phyloP scores from a whole-genome alignment of 2,329 filamentous ascomycete genomes.

The Trichoderma afroharzianum region DNA sequence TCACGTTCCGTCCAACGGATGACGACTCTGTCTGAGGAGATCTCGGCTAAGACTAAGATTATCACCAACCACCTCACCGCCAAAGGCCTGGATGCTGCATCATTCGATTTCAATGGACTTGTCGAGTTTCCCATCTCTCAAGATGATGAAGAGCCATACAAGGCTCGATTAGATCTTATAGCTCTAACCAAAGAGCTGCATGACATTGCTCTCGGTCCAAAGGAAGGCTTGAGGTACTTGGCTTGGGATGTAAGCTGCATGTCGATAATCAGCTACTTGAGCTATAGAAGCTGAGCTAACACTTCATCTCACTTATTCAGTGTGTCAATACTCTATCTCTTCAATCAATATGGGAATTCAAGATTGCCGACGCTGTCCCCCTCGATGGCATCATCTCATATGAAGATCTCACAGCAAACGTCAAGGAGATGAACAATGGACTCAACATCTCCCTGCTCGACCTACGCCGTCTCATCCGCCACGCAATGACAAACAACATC shows the following conservation, averaged over 20 bases:
- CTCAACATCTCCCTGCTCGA: constrained; percentile 34
- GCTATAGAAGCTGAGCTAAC: not conserved
- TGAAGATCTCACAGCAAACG: constrained; percentile 24
- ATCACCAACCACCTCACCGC: constrained; percentile 17
- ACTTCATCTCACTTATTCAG: constrained; percentile 4
- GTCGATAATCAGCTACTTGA: not conserved
- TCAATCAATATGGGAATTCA: constrained; percentile 30
- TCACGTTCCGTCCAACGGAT: constrained; percentile 14
- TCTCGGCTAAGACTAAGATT: constrained; percentile 11
- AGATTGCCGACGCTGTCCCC: constrained; percentile 28
- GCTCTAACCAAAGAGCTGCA: constrained; percentile 27
- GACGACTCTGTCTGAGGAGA: constrained; percentile 10
- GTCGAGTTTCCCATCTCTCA: constrained; percentile 17
- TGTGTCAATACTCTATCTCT: constrained; percentile 27
- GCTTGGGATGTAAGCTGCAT: constrained; percentile 26
- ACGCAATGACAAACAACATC: constrained; percentile 36
- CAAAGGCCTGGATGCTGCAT: constrained; percentile 14
- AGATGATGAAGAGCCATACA: constrained; percentile 9
- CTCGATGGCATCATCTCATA: constrained; percentile 26
- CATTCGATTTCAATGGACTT: constrained; percentile 16
- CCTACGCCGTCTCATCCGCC: constrained; percentile 35
- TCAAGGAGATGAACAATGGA: constrained; percentile 34
- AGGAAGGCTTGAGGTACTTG: constrained; percentile 24
- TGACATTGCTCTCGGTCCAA: constrained; percentile 26
- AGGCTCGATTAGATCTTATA: constrained; percentile 19